phyloP scores from a whole-genome alignment of 2,329 filamentous ascomycete species.

The Phaeosphaeria sp. region DNA sequence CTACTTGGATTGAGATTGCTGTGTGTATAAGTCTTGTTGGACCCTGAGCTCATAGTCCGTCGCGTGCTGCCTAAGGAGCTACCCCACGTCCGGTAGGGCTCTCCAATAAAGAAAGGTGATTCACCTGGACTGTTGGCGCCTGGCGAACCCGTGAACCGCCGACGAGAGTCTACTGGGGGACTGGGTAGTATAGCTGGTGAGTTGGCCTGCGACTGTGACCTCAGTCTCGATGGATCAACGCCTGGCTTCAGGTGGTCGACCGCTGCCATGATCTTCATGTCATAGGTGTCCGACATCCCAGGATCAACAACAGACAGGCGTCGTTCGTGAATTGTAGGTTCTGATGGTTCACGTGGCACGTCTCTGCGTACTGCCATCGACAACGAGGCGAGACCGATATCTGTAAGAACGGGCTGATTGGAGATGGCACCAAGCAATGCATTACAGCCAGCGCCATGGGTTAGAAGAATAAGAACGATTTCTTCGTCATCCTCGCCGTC shows the following conservation, averaged over 20 bases:
- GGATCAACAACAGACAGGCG: constrained; percentile 51
- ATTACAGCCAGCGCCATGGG: constrained; percentile 95
- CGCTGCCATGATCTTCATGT: constrained; percentile 75
- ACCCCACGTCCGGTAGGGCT: constrained; percentile 40
- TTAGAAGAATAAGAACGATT: constrained; percentile 84
- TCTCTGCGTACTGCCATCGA: constrained; percentile 71
- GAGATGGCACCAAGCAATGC: constrained; percentile 91
- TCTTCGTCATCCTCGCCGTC: constrained; percentile 64
- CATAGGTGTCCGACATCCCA: constrained; percentile 66
- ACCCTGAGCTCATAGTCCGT: constrained; percentile 43
- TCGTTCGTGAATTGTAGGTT: constrained; percentile 35
- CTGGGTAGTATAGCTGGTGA: constrained; percentile 39
- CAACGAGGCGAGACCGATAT: constrained; percentile 87
- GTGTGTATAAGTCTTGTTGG: constrained; percentile 29
- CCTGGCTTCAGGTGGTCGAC: constrained; percentile 73
- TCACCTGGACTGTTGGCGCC: constrained; percentile 36
- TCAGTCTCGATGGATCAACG: constrained; percentile 47
- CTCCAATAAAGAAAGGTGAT: constrained; percentile 36
- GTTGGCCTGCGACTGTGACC: constrained; percentile 25
- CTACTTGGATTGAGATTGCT: constrained; percentile 25
- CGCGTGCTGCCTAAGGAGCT: constrained; percentile 50
- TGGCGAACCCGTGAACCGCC: constrained; percentile 29
- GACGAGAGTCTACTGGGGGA: constrained; percentile 32
- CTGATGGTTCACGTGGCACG: constrained; percentile 32
- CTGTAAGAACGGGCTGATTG: constrained; percentile 86